Evolutionary conservation across 768 basidiomycete species (phyloP), one percentile per base, ranked within the genome.

Genomic region (Hericium erinaceus): DNA sequence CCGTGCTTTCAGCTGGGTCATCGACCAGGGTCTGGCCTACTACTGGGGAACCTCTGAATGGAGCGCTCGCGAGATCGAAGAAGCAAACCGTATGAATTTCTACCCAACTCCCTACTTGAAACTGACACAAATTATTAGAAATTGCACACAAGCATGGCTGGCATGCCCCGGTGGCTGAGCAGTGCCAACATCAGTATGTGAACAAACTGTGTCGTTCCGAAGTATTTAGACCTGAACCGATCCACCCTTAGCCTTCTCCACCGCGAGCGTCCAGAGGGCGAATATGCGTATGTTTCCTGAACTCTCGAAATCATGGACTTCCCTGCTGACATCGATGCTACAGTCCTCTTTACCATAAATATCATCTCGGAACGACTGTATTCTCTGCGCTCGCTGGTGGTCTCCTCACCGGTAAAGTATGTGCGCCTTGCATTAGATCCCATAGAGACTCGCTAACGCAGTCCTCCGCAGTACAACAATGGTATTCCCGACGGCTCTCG

Each of bases 361-460:
- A 80, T 66, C 64, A 66, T 16, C 72, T 75, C 48, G 74, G 80
- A 13, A 75, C 75, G 6, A 80, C 77, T 28, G 78, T 82, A 57
- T 84, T 79, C 75, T 78, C 77, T 3, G 77, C 82, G 7, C 72
- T 84, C 53, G 77, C 76, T n/a, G 70, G 73, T 16, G 83, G 82
- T 55, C 58, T 81, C 20, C 74, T 82, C 49, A 82, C 80, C 11
- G 81, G 81, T 16, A 81, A 80, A 73, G 75, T 73, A 59, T 38
- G 33, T 22, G 41, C 13, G 10, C 44, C 12, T 18, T 18, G 15
- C 4, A 20, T 20, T 6, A 12, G 4, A 16, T 26, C 16, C 0
- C 22, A 3, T 8, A 10, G 38, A 37, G 33, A 33, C 33, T 33
- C 33, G 11, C 52, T 39, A 15, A 20, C 12, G 22, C 39, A 28